phyloP scores from a whole-genome alignment of 331 rosid genomes.

The Spiraea crenata region DNA sequence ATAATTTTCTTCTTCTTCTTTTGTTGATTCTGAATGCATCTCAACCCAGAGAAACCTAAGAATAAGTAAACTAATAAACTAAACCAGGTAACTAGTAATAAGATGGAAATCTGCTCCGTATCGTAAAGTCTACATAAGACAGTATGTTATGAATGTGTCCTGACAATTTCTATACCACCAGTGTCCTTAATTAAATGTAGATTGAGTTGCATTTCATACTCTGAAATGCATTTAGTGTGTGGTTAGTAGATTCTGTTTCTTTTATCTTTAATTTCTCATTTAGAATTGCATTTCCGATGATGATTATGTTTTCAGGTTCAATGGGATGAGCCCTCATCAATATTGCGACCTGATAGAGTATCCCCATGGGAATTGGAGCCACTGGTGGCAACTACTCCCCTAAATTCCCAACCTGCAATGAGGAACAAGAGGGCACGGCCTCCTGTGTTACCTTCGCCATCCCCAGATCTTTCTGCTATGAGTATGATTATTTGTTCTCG shows the following conservation, averaged over 20 bases:
- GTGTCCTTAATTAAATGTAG: background rate
- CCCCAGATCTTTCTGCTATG: constrained; percentile 57
- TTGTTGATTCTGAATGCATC: too few species aligned
- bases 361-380: constrained; percentile 99
- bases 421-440: constrained; percentile 86
- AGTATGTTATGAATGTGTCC: too few species aligned
- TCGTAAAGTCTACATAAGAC: too few species aligned
- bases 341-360: constrained; percentile 88
- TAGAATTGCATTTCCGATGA: constrained; percentile 4
- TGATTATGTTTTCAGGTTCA: constrained; percentile 62
- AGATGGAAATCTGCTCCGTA: too few species aligned
- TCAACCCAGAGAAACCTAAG: too few species aligned
- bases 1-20: too few species aligned
- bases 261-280: background rate
- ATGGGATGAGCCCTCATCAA: constrained; percentile 96
- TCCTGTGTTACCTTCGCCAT: constrained; percentile 59
- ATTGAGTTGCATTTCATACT: background rate
- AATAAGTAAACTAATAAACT: too few species aligned
- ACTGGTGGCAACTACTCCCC: constrained; percentile 59
- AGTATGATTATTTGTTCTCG: constrained; percentile 43
- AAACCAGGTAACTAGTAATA: too few species aligned
- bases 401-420: constrained; percentile 63
- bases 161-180: background rate
- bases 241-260: background rate
- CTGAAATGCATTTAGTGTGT: background rate